phyloP scores from a whole-genome alignment of 2,329 filamentous ascomycete genomes.

The Penicillium sp. region DNA sequence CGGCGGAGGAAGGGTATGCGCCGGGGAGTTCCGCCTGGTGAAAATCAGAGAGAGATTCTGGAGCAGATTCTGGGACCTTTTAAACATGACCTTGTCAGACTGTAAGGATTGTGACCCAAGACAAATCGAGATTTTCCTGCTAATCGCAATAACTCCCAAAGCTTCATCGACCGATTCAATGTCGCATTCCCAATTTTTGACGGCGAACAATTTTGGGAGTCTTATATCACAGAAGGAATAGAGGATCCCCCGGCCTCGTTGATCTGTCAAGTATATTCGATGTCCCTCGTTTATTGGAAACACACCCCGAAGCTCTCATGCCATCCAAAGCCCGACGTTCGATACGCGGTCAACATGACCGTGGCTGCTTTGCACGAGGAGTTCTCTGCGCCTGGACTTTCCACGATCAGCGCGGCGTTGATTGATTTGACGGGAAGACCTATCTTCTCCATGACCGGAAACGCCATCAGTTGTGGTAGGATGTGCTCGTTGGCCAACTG shows the following conservation, averaged over 20 bases:
- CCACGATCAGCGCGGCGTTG: conserved; percentile 61
- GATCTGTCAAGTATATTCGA: conserved; percentile 61
- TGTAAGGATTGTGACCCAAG: conserved; percentile 44
- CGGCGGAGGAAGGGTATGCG: conserved; percentile 54
- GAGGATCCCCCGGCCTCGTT: conserved; percentile 60
- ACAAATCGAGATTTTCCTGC: not conserved
- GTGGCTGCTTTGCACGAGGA: conserved; percentile 64
- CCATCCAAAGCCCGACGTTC: conserved; percentile 59
- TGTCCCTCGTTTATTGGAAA: conserved; percentile 62
- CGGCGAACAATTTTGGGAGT: conserved; percentile 56
- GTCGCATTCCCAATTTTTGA: conserved; percentile 66
- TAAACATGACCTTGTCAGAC: conserved; percentile 54
- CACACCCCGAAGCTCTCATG: conserved; percentile 50
- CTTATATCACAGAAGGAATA: conserved; percentile 51
- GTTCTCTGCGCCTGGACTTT: conserved; percentile 61
- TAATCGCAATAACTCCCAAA: conserved; percentile 28
- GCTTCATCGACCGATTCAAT: conserved; percentile 61
- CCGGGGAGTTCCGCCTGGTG: conserved; percentile 47
- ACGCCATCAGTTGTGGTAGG: conserved; percentile 58
- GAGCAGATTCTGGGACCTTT: conserved; percentile 64
- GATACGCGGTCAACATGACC: conserved; percentile 66
- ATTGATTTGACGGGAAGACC: conserved; percentile 65
- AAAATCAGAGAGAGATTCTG: conserved; percentile 58
- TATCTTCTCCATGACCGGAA: conserved; percentile 63
- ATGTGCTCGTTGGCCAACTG: conserved; percentile 59